A percentile compares a stretch with the other conserved stretches of the same genome.
Conservation (phyloP, 2,329 filamentous ascomycete genomes). For the Ceratocystiopsis minuta region DNA sequence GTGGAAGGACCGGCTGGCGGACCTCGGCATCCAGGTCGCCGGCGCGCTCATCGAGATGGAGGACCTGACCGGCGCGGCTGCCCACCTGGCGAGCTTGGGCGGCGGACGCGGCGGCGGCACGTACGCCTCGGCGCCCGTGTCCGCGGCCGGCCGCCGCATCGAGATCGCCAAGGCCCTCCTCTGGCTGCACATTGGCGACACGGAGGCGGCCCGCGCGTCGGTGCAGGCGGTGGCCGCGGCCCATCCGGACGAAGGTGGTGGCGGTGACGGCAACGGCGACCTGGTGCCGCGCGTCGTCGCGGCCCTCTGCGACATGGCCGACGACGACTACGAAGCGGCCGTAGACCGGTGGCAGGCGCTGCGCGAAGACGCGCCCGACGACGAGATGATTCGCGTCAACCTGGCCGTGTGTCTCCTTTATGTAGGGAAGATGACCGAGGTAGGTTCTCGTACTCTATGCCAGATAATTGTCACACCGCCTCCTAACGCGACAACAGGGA, state of each 20-base stretch:
- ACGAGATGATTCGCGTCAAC: constrained; percentile 66
- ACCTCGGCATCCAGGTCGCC: constrained; percentile 53
- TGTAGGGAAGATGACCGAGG: constrained; percentile 51
- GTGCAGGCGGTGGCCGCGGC: constrained; percentile 15
- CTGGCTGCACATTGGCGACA: constrained; percentile 62
- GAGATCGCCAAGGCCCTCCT: constrained; percentile 43
- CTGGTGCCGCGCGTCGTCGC: constrained; percentile 32
- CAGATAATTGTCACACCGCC: too few relatives aligned
- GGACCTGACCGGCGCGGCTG: constrained; percentile 60
- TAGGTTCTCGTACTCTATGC: too few relatives aligned
- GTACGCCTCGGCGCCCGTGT: constrained; percentile 11
- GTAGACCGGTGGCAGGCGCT: constrained; percentile 40
- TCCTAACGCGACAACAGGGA: constrained; percentile 23
- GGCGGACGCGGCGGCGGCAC: constrained; percentile 11
- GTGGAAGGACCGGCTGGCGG: constrained; percentile 56
- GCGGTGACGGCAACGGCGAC: constrained; percentile 17
- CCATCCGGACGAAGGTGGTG: neutral
- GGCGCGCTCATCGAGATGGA: constrained; percentile 68
- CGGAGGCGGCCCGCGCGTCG: constrained; percentile 43
- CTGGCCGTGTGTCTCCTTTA: constrained; percentile 73
- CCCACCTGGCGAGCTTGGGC: constrained; percentile 47
- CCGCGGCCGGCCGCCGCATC: constrained; percentile 15
- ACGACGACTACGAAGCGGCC: constrained; percentile 52
- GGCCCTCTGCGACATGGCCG: constrained; percentile 61
- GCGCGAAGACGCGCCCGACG: constrained; percentile 20